Percentiles rank a stretch among this genome's conserved stretches.
phyloP scores from a whole-genome alignment of 192 early-diverging fungal genomes.

The Glomus cerebriforme region DNA sequence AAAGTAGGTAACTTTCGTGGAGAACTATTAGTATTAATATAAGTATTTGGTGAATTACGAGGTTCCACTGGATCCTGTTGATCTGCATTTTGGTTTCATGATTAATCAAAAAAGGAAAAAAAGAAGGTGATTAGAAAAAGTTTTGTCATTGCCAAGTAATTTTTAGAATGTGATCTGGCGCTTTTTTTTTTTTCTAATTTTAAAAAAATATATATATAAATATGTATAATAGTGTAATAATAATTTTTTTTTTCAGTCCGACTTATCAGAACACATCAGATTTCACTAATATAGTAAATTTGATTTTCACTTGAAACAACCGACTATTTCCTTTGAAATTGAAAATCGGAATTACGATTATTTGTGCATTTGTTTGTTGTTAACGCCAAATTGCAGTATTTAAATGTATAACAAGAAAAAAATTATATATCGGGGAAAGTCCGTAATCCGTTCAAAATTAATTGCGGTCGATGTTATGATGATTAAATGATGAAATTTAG shows the following conservation, averaged over 20 bases:
- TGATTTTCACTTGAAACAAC: not conserved
- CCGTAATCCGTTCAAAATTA: not conserved
- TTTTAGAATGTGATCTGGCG: not conserved
- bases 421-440: not conserved
- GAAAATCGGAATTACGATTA: not conserved
- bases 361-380: not conserved
- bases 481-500: not conserved
- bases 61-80: not conserved
- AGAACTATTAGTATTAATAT: not conserved
- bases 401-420: not conserved
- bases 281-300: not conserved
- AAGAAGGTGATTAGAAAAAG: not conserved
- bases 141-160: not conserved
- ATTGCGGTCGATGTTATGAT: not conserved
- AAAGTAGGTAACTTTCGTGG: not conserved
- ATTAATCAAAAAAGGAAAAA: not conserved
- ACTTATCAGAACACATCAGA: not conserved
- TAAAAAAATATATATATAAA: too few relatives aligned
- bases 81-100: not conserved
- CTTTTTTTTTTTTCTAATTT: not conserved
- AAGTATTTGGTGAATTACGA: not conserved
- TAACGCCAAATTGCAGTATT: not conserved
- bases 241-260: not conserved
- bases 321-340: not conserved
- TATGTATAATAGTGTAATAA: too few relatives aligned